A percentile compares a stretch with the other conserved stretches of the same genome.
Conservation (phyloP, 2,329 filamentous ascomycete genomes). For the Fusarium denticulatum region DNA sequence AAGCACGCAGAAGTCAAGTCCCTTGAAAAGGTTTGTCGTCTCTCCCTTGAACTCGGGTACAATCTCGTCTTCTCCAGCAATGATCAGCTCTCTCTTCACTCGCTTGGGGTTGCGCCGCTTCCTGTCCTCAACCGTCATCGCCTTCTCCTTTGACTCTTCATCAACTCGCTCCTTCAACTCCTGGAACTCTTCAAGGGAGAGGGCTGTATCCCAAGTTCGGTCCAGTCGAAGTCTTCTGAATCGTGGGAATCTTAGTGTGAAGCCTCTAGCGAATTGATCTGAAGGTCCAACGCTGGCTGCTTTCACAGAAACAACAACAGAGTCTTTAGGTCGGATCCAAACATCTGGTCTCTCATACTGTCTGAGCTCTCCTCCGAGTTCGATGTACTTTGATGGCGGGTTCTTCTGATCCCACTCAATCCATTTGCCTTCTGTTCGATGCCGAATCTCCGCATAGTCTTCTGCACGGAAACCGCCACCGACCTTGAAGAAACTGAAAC, state of each 20-base stretch:
- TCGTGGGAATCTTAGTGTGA: slow-evolving; percentile 89
- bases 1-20: slow-evolving; percentile 83
- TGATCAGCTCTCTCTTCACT: slow-evolving; percentile 74
- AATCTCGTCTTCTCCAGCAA: slow-evolving; percentile 72
- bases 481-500: slow-evolving; percentile 96
- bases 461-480: slow-evolving; percentile 89
- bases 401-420: slow-evolving; percentile 80
- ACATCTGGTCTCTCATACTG: slow-evolving; percentile 86
- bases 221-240: slow-evolving; percentile 86
- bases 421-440: slow-evolving; percentile 93
- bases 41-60: slow-evolving; percentile 62
- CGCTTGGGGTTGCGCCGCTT: slow-evolving; percentile 64
- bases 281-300: slow-evolving; percentile 80
- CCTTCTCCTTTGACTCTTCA: slow-evolving; percentile 75
- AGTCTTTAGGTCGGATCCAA: slow-evolving; percentile 92
- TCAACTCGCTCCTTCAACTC: slow-evolving; percentile 75
- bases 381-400: slow-evolving; percentile 81
- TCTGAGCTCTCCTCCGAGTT: slow-evolving; percentile 76
- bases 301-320: slow-evolving; percentile 88
- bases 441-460: slow-evolving; percentile 85
- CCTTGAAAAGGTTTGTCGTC: slow-evolving; percentile 74
- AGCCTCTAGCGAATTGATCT: slow-evolving; percentile 78
- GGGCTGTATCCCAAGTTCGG: slow-evolving; percentile 81
- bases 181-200: slow-evolving; percentile 81
- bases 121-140: slow-evolving; percentile 79